A percentile compares a stretch with the other conserved stretches of the same genome.
phyloP scores from a whole-genome alignment of 768 basidiomycete species.

The Tylopilus balloui region DNA sequence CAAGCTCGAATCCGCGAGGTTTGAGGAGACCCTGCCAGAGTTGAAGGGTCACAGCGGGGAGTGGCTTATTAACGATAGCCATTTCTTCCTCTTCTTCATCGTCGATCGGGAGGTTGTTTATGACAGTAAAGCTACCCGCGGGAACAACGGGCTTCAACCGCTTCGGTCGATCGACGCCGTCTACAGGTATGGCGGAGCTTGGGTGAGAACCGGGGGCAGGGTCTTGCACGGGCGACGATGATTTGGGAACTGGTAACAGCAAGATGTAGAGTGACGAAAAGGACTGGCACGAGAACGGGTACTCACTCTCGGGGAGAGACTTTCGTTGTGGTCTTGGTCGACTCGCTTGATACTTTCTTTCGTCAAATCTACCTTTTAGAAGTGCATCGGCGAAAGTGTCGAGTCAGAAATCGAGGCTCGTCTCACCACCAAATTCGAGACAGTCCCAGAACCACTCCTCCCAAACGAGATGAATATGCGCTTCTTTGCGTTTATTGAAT shows the following conservation, averaged over 20 bases:
- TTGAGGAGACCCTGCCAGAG: conserved; percentile 69
- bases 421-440: conserved; percentile 62
- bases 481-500: conserved; percentile 66
- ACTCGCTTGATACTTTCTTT: conserved; percentile 53
- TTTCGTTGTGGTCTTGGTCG: conserved; percentile 59
- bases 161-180: conserved; percentile 18
- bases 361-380: conserved; percentile 56
- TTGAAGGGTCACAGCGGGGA: conserved; percentile 57
- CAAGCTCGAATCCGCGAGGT: conserved; percentile 61
- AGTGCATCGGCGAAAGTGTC: background rate
- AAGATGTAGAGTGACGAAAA: background rate
- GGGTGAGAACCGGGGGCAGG: conserved; percentile 13
- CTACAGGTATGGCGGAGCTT: conserved; percentile 9
- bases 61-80: conserved; percentile 50
- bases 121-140: conserved; percentile 17
- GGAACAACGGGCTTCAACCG: conserved; percentile 13
- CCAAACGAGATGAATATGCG: conserved; percentile 77
- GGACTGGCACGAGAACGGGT: background rate
- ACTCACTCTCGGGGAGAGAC: conserved; percentile 23
- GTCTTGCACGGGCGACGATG: conserved; percentile 14
- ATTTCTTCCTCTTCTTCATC: conserved; percentile 56
- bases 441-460: conserved; percentile 98
- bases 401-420: background rate
- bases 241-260: conserved; percentile 8
- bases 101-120: conserved; percentile 20